Evolutionary conservation across 2,329 filamentous ascomycete species (phyloP).

Genomic region (Arachnopeziza araneosa): DNA sequence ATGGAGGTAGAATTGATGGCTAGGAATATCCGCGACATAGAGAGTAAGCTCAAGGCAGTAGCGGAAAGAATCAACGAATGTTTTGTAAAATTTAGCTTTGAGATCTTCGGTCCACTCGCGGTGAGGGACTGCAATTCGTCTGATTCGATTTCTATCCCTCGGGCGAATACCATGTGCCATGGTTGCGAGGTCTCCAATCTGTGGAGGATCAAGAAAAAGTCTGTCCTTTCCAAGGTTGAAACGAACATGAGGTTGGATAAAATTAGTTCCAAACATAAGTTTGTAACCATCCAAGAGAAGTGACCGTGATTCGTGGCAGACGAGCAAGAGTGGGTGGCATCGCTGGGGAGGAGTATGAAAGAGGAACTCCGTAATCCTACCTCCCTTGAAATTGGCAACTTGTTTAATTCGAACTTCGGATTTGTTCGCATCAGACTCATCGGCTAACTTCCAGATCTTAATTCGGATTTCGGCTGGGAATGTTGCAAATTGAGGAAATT

Average conservation of each 20-base stretch:
- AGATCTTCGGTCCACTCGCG: neutral
- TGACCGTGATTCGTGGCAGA: neutral
- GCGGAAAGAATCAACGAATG: neutral
- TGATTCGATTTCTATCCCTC: neutral
- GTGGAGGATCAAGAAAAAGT: neutral
- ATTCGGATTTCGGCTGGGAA: neutral
- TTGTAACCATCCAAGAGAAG: neutral
- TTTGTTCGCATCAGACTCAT: neutral
- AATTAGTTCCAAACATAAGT: neutral
- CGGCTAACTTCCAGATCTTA: neutral
- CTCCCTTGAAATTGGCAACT: neutral
- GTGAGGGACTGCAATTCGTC: neutral
- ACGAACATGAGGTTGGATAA: neutral
- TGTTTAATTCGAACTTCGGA: neutral
- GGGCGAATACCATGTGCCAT: neutral
- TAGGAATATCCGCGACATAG: neutral
- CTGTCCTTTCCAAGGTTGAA: neutral
- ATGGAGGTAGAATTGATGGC: neutral
- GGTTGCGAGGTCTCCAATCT: neutral
- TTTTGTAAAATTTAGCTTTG: neutral
- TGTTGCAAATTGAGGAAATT: neutral
- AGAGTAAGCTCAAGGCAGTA: neutral
- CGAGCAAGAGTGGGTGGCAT: neutral
- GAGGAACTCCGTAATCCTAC: neutral
- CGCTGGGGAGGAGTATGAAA: neutral